Conservation (phyloP, 2,329 filamentous ascomycete genomes). For the Botrytis elliptica region DNA sequence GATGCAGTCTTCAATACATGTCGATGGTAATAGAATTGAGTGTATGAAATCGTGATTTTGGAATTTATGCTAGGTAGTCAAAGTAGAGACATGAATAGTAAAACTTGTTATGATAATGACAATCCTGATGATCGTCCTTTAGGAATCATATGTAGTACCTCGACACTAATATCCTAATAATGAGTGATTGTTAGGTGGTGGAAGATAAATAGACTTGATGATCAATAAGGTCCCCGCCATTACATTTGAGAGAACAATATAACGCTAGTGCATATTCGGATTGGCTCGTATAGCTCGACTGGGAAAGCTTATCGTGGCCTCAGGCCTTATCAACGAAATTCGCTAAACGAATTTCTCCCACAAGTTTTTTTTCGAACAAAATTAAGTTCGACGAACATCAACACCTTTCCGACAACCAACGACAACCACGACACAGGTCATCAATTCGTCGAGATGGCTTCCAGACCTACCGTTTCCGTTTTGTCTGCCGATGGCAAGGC, state of each 20-base stretch:
- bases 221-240: background rate
- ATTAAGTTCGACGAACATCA: constrained; percentile 16
- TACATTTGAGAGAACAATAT: background rate
- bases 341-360: constrained; percentile 21
- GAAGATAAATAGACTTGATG: background rate
- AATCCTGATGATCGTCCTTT: background rate
- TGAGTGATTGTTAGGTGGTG: background rate
- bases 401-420: constrained; percentile 27
- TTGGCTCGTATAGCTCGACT: background rate
- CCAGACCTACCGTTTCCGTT: constrained; percentile 96
- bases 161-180: background rate
- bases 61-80: background rate
- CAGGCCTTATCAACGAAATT: constrained; percentile 10
- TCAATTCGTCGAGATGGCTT: constrained; percentile 65
- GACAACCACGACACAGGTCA: constrained; percentile 35
- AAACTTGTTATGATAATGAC: background rate
- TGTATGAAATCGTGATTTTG: background rate
- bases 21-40: background rate
- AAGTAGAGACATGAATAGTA: background rate
- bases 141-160: background rate
- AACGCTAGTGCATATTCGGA: background rate
- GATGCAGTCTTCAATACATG: background rate
- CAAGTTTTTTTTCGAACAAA: constrained; percentile 9
- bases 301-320: background rate
- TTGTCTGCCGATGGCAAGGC: constrained; percentile 93